phyloP scores from a whole-genome alignment of 352 stramenopile genomes.

The Phytophthora sansomeana region DNA sequence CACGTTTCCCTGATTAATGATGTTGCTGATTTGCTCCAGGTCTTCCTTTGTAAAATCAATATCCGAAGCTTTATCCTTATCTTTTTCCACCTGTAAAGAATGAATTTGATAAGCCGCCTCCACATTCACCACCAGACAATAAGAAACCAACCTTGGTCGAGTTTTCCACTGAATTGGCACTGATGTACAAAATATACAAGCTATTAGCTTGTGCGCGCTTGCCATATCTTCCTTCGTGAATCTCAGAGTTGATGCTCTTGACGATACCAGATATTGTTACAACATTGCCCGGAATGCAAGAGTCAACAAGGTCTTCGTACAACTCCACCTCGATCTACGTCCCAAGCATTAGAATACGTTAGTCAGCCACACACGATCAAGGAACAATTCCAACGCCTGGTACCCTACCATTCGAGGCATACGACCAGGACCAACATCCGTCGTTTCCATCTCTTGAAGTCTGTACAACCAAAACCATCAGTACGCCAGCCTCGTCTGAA shows the following conservation, averaged over 20 bases:
- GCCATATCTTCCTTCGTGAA: conserved; percentile 87
- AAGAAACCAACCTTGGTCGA: conserved; percentile 50
- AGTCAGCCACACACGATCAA: neutral
- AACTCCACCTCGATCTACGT: conserved; percentile 90
- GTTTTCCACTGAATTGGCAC: conserved; percentile 91
- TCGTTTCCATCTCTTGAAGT: conserved; percentile 93
- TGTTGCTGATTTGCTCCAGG: conserved; percentile 90
- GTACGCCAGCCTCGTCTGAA: no score
- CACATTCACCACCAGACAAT: neutral
- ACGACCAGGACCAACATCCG: conserved; percentile 82
- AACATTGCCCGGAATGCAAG: conserved; percentile 95
- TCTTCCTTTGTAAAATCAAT: conserved; percentile 92
- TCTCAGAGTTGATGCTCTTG: conserved; percentile 95
- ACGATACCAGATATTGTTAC: conserved; percentile 95
- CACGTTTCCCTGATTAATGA: conserved; percentile 89
- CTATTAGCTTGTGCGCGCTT: conserved; percentile 93
- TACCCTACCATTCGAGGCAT: conserved; percentile 83
- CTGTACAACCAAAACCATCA: conserved; percentile 45
- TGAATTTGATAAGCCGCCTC: no score
- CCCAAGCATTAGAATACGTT: neutral
- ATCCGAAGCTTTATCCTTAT: conserved; percentile 64
- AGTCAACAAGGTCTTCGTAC: conserved; percentile 94
- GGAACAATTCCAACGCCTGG: neutral
- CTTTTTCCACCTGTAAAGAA: conserved; percentile 37
- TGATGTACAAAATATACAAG: conserved; percentile 95